These are phyloP conservation scores for Rhodotorula sp. DNA, from an alignment of 1,284 basidiomycete species.

Conservation along the genomic window DNA sequence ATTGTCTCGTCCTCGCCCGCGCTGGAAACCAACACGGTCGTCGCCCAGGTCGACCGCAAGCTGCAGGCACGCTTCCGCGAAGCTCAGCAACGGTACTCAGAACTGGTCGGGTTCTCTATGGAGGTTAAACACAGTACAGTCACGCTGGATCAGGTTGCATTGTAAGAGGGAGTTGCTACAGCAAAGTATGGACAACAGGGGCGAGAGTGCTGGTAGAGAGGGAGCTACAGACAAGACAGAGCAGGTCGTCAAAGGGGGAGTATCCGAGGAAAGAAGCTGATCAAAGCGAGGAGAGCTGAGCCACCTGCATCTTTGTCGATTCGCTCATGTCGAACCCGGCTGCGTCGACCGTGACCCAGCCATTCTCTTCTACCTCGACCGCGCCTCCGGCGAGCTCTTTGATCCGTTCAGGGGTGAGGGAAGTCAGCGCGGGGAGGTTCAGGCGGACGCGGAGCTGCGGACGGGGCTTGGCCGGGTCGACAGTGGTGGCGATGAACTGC, in stretches of 20 bases:
- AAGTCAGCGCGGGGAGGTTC: slow-evolving; percentile 16
- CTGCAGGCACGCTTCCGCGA: neutral
- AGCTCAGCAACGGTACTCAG: accelerated
- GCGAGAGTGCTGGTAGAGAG: too few relatives aligned
- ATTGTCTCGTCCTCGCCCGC: neutral
- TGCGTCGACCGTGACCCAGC: slow-evolving; percentile 11
- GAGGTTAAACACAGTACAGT: neutral
- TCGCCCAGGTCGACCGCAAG: neutral
- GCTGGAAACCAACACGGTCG: neutral
- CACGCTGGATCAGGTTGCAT: slow-evolving; percentile 15
- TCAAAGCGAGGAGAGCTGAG: neutral
- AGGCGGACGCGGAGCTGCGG: slow-evolving; percentile 15
- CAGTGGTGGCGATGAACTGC: slow-evolving; percentile 23
- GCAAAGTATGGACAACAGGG: neutral
- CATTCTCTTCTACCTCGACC: slow-evolving; percentile 8
- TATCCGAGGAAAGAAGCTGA: too few relatives aligned
- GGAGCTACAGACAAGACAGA: neutral
- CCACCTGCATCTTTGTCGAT: slow-evolving; percentile 14
- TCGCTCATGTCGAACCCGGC: slow-evolving; percentile 12
- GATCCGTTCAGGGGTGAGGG: neutral
- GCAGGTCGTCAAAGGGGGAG: neutral
- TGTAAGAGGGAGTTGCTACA: neutral
- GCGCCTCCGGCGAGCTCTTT: neutral
- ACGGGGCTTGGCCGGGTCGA: neutral
- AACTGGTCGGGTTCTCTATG: neutral